A percentile compares a stretch with the other conserved stretches of the same genome.
These are phyloP conservation scores for Auxenochlorella pyrenoidosa DNA, from an alignment of 139 green algal genomes.

Conservation along the genomic window DNA sequence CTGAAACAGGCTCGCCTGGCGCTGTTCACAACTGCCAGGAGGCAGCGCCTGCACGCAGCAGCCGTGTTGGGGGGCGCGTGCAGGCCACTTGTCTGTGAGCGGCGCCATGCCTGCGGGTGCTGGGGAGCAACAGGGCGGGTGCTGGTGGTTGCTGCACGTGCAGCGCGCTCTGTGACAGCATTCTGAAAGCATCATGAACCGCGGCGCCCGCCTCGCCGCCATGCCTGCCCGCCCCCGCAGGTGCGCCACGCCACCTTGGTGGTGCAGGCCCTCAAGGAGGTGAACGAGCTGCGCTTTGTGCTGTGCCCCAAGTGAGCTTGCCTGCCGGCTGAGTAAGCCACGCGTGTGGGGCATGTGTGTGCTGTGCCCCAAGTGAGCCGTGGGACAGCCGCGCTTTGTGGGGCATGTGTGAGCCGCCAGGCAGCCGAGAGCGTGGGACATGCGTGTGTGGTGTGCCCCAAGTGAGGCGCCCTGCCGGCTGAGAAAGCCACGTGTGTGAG, in stretches of 20 bases:
- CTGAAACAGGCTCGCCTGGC: too few relatives aligned
- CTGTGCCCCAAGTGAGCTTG: slow-evolving; percentile 72
- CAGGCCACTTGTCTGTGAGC: too few relatives aligned
- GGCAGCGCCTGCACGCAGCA: too few relatives aligned
- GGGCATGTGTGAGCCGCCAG: too few relatives aligned
- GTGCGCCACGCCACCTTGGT: slow-evolving; percentile 78
- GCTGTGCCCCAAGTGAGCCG: too few relatives aligned
- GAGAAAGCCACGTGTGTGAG: not conserved
- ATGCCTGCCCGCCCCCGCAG: slow-evolving; percentile 14
- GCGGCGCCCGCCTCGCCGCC: not conserved
- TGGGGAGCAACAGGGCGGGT: too few relatives aligned
- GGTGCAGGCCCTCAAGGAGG: slow-evolving; percentile 65
- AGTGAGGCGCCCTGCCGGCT: slow-evolving; percentile 32
- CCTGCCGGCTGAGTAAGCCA: not conserved
- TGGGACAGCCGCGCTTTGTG: too few relatives aligned
- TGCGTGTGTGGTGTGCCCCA: slow-evolving; percentile 83
- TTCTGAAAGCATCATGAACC: too few relatives aligned
- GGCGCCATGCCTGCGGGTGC: not conserved
- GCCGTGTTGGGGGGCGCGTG: too few relatives aligned
- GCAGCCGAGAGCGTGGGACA: too few relatives aligned
- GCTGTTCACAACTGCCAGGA: not conserved
- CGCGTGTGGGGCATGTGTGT: not conserved
- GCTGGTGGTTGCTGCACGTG: too few relatives aligned
- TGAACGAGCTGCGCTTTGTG: slow-evolving; percentile 86
- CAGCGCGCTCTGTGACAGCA: too few relatives aligned